Percentiles rank a stretch among this genome's conserved stretches.
Evolutionary conservation across 331 rosid genomes (phyloP).

Genomic region (Malus hybrid): DNA sequence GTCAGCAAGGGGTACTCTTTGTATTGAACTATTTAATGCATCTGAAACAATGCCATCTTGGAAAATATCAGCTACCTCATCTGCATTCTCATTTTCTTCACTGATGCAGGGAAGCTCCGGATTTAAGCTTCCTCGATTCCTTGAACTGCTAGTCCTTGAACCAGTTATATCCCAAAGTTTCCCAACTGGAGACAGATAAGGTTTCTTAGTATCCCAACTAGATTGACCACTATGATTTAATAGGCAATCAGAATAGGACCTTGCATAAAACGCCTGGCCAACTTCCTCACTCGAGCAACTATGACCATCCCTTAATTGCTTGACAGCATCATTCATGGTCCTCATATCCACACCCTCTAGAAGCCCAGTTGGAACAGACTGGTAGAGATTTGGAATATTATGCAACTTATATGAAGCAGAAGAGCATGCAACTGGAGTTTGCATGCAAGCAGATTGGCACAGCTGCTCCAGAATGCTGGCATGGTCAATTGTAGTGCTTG

Average conservation of each 20-base stretch:
- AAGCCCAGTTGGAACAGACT: slow-evolving; percentile 70
- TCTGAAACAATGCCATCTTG: slow-evolving; percentile 29
- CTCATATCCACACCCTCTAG: slow-evolving; percentile 41
- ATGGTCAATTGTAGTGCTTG: slow-evolving; percentile 33
- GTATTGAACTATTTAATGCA: slow-evolving; percentile 23
- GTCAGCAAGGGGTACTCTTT: slow-evolving; percentile 53
- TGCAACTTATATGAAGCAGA: slow-evolving; percentile 36
- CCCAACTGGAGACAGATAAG: slow-evolving; percentile 50
- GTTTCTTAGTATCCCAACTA: slow-evolving; percentile 30
- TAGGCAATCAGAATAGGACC: slow-evolving; percentile 50
- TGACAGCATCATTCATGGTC: slow-evolving; percentile 28
- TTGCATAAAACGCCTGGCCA: slow-evolving; percentile 17
- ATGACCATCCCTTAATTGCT: slow-evolving; percentile 4
- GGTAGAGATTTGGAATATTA: slow-evolving; percentile 17
- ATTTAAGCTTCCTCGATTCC: slow-evolving; percentile 50
- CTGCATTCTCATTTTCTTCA: slow-evolving; percentile 78
- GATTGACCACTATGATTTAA: slow-evolving; percentile 30
- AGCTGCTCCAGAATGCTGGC: slow-evolving; percentile 46
- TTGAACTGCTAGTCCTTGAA: slow-evolving; percentile 58
- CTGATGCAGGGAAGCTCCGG: slow-evolving; percentile 80
- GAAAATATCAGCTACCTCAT: slow-evolving; percentile 46
- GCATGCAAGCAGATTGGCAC: slow-evolving; percentile 47
- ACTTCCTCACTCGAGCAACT: slow-evolving; percentile 15
- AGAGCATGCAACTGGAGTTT: slow-evolving; percentile 53
- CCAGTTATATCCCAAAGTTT: slow-evolving; percentile 67